A percentile compares a stretch with the other conserved stretches of the same genome.
phyloP scores from a whole-genome alignment of 78 protist species.

The Monosiga brevicollis region DNA sequence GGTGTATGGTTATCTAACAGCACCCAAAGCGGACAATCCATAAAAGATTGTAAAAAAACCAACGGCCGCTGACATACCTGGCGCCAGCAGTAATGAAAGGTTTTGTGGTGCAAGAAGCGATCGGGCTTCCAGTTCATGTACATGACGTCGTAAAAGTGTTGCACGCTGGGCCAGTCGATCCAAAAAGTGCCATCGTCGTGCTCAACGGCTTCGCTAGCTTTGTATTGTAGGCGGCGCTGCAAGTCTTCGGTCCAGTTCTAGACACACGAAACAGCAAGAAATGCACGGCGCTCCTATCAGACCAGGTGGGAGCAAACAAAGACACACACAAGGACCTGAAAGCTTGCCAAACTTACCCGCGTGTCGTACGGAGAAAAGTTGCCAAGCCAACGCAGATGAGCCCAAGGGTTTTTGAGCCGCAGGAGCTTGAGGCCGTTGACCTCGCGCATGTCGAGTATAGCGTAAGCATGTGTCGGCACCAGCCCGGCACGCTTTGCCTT shows the following conservation, averaged over 20 bases:
- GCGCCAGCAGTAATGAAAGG: not conserved
- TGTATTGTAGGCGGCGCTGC: too few relatives aligned
- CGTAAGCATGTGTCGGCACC: too few relatives aligned
- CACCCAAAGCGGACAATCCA: too few relatives aligned
- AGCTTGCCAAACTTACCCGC: not conserved
- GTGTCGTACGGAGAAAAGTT: constrained; percentile 14
- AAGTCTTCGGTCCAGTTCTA: too few relatives aligned
- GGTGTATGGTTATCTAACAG: too few relatives aligned
- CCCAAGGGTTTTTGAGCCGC: constrained; percentile 38
- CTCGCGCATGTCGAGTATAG: too few relatives aligned
- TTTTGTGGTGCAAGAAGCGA: not conserved
- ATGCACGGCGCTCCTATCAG: not conserved
- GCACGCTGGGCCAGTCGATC: constrained; percentile 22
- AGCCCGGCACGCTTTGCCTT: too few relatives aligned
- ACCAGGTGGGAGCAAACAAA: not conserved
- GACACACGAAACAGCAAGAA: not conserved
- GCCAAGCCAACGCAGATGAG: constrained; percentile 25
- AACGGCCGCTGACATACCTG: too few relatives aligned
- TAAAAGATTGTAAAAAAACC: too few relatives aligned
- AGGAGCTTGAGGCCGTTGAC: not conserved
- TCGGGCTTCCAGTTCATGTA: constrained; percentile 24
- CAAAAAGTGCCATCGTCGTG: constrained; percentile 40
- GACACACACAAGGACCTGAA: not conserved
- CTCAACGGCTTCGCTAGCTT: too few relatives aligned
- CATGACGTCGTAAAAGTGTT: not conserved